Evolutionary conservation across 805 yeast genomes (phyloP).

Genomic region (Schwanniomyces yamadae): DNA sequence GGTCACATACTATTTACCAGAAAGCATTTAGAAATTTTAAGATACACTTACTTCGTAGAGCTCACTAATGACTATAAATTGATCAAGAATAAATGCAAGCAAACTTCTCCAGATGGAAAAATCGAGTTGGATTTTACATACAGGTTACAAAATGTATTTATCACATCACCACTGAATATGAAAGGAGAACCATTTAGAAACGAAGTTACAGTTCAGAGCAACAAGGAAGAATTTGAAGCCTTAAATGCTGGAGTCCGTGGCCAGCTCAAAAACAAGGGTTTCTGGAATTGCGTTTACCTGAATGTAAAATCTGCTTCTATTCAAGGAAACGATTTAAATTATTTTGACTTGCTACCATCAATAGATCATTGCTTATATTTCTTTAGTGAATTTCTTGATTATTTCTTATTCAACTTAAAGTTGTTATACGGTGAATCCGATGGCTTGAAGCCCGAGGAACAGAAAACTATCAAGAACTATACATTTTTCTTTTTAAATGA

Average conservation of each 20-base stretch:
- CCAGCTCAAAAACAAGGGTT: conserved; percentile 16
- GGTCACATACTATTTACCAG: not conserved
- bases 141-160: not conserved
- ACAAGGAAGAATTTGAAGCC: not conserved
- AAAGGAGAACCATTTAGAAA: not conserved
- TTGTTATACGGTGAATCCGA: not conserved
- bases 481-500: conserved; percentile 22
- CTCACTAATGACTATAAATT: conserved; percentile 1
- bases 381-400: conserved; percentile 23
- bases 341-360: conserved; percentile 19
- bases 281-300: conserved; percentile 32
- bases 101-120: not conserved
- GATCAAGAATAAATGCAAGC: not conserved
- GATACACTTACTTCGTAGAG: conserved; percentile 7
- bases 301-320: conserved; percentile 23
- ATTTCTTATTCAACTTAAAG: conserved; percentile 18
- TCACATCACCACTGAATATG: too few relatives aligned
- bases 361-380: conserved; percentile 16
- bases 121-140: not conserved
- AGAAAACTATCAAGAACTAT: not conserved
- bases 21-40: conserved; percentile 1
- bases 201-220: not conserved
- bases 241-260: conserved; percentile 6
- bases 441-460: not conserved
- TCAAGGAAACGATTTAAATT: conserved; percentile 10